Conservation (phyloP, 768 basidiomycete genomes). For the Lactarius sp. region DNA sequence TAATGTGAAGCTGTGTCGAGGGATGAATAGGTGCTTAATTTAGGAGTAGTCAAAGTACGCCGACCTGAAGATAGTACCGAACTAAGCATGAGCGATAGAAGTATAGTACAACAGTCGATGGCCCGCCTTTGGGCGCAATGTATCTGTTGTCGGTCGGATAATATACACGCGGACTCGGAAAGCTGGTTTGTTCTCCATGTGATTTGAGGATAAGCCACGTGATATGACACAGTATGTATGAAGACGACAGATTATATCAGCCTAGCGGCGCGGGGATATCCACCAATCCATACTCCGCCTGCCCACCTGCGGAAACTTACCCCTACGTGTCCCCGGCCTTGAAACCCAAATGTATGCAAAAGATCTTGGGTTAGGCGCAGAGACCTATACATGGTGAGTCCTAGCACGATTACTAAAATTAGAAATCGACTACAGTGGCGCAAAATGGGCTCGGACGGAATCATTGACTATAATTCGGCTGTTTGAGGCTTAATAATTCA, state of each 20-base stretch:
- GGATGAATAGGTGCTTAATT: background rate
- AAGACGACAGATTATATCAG: too few species aligned
- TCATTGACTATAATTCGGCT: background rate
- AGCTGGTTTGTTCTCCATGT: constrained; percentile 1
- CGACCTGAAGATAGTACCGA: constrained; percentile 26
- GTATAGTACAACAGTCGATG: background rate
- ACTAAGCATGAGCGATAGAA: constrained; percentile 18
- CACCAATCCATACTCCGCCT: too few species aligned
- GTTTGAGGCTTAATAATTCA: constrained; percentile 10
- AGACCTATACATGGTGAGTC: background rate
- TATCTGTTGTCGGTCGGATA: background rate
- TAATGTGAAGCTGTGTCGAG: constrained; percentile 50
- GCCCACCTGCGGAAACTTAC: background rate
- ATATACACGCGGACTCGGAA: background rate
- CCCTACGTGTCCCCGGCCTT: background rate
- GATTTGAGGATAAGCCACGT: constrained; percentile 9
- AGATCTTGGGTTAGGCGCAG: background rate
- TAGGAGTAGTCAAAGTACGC: background rate
- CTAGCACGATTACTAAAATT: background rate
- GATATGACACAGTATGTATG: background rate
- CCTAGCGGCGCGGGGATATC: too few species aligned
- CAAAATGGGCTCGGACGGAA: background rate
- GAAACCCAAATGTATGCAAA: too few species aligned
- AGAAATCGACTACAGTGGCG: background rate
- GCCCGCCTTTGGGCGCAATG: background rate